Evolutionary conservation across 2,329 filamentous ascomycete species (phyloP), one percentile per base, ranked within the genome.

Genomic region (Colletotrichum sp.): DNA sequence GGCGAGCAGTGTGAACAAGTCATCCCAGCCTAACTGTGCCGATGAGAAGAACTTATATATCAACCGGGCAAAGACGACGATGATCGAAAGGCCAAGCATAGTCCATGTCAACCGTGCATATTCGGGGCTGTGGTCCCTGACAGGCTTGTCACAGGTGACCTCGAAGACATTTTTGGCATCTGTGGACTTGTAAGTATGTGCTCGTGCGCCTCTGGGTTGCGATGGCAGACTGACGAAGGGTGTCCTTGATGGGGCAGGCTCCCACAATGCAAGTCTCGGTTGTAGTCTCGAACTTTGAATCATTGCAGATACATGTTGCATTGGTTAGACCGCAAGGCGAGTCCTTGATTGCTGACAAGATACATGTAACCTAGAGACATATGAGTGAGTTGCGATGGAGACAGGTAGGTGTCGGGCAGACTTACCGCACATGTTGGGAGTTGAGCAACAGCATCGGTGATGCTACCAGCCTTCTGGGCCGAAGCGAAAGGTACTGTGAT

Each of bases 61-160:
- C 18, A 85, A 82, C 30, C 86, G 84, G 8, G 85, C 79, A 3
- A 79, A 78, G 9, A 85, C 80, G 34, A 83, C 82, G 43, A 85
- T 43, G 34, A 65, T 75, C 10, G 26, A 58, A 12, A 76, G 62
- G 3, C 38, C 72, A 16, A 76, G 12, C 15, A 76, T 16, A 6
- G 56, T 34, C 71, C 75, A 76, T 5, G 36, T 71, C n/a, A 75
- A 18, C 16, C 58, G 38, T 16, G 52, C 62, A 28, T 75, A 75
- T n/a, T 65, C 67, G 2, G 43, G 24, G 48, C 71, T 68, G n/a
- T 64, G 62, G 26, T 75, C 72, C 24, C 75, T 71, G 4, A 66
- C 30, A 8, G 71, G 71, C n/a, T 48, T 62, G 6, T 68, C 56
- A 62, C 75, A 76, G 18, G 75, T 69, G 10, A 58, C 58, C 56